A percentile compares a stretch with the other conserved stretches of the same genome.
These are phyloP conservation scores for Mortierella hygrophila DNA, from an alignment of 192 early-diverging fungal genomes.

Conservation along the genomic window DNA sequence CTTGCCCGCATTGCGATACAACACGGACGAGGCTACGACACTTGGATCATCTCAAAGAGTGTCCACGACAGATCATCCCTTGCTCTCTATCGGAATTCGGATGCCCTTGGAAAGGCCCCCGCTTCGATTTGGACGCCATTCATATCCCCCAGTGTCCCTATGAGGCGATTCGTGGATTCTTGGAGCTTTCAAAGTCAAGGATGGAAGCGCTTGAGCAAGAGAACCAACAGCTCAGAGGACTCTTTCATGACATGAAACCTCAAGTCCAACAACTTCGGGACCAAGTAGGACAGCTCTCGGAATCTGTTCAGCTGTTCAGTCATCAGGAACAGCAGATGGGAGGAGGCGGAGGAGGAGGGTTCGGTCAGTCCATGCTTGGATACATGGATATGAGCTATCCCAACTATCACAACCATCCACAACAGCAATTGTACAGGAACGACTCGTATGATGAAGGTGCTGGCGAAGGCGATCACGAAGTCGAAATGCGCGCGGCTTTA, in stretches of 20 bases:
- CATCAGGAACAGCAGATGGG: conserved; percentile 39
- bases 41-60: conserved; percentile 58
- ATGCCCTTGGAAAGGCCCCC: conserved; percentile 71
- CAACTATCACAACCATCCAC: conserved; percentile 6
- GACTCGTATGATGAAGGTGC: conserved; percentile 15
- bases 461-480: conserved; percentile 11
- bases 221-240: conserved; percentile 56
- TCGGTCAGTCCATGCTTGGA: conserved; percentile 14
- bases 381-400: conserved; percentile 29
- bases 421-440: conserved; percentile 17
- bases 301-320: conserved; percentile 44
- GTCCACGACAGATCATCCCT: conserved; percentile 55
- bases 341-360: conserved; percentile 1
- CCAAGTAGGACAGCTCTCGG: conserved; percentile 40
- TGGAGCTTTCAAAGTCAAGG: conserved; percentile 60
- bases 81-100: conserved; percentile 66
- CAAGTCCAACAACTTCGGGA: conserved; percentile 49
- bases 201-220: conserved; percentile 61
- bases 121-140: conserved; percentile 35
- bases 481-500: conserved; percentile 14
- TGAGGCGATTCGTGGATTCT: conserved; percentile 69
- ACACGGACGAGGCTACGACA: conserved; percentile 55
- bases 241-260: conserved; percentile 44
- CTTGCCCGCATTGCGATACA: conserved; percentile 68
- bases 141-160: conserved; percentile 70